Base-by-base conservation (phyloP, 2,329 filamentous ascomycete species). In the Thelonectria blattea region DNA sequence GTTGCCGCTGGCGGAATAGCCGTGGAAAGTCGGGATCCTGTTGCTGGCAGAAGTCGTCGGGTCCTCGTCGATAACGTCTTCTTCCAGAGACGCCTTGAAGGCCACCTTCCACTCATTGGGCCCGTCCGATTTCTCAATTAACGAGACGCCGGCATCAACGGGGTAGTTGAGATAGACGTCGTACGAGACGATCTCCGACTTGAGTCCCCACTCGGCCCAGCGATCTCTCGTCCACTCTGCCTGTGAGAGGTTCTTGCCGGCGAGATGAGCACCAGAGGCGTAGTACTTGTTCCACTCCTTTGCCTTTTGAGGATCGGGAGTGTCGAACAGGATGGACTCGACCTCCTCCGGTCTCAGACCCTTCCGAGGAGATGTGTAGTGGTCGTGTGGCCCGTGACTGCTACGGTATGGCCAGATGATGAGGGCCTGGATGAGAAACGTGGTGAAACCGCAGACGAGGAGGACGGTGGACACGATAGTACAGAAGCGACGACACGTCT, bases 1-100 rank as follows among this genome's bases (percentile, higher is more conserved):
- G 74, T 98, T 96, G 27, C 94, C 94, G 61, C 83, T 93, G 5
- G 93, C 93, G 4, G 92, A 96, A 76, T 97, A 98, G 54, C 94
- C 95, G 72, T 98, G 94, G 79, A 98, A 98, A 0, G 90, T 94
- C 1, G 94, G 93, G 22, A 98, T 84, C 30, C 92, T 83, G 69
- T 93, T 85, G 10, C 84, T 77, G 47, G 92, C 80, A 20, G 87
- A 84, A 17, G 88, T 92, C 0, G 93, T 96, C 3, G 88, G 85
- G 73, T 99, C 95, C 53, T 96, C 89, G 0, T 92, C 83, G 5
- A 98, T 79, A 2, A 94, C 83, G 71, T 96, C 92, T 75, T 99
- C 95, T 68, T 91, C 87, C 42, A 98, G 78, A 1, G 86, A 88
- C 0, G 93, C 94, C 72, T 93, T 88, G 71, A 89, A 96, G n/a